Evolutionary conservation across 306 rosid genomes (phyloP), one percentile per base, ranked within the genome.

Genomic region (Fragaria nilgerrensis): DNA sequence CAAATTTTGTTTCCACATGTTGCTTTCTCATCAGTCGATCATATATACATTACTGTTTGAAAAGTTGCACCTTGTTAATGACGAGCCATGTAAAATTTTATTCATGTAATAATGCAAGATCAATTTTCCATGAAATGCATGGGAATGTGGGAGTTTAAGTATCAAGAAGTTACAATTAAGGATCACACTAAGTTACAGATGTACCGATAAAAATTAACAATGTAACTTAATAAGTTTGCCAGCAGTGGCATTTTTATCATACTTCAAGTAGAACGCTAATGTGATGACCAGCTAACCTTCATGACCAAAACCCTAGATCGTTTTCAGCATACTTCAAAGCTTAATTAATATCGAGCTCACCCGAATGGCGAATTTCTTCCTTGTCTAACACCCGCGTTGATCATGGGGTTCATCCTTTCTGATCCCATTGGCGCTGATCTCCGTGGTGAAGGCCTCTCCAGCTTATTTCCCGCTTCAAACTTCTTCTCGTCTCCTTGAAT

Each of bases 391-490:
- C 87, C 84, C 3, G 86, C 63, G 25, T 82, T 90, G 66, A 89
- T 90, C 89, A 90, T 90, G 50, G 96, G 93, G 83, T 82, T 92
- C 89, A 90, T 90, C 84, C 97, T 84, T 53, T 92, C 92, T 2
- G 80, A 78, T 3, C 78, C 85, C 77, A 80, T 79, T 9, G 86
- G 81, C 10, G 76, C 86, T 65, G 48, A 44, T 44, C 97, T 82
- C 81, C 92, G 81, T 8, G 97, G 97, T 13, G 97, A 92, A 1
- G 91, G 94, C 88, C 92, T 89, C 83, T 92, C 97, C 6, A 90
- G 97, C 76, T 90, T 92, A 75, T 75, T 86, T 7, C 89, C 81
- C 5, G 76, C 79, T 62, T 87, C 93, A 79, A 84, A 87, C 86
- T 88, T 90, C 82, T 87, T 87, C 0, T 85, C 88, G 6, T 83